Percentiles rank a stretch among this genome's conserved stretches.
These are phyloP conservation scores for Calonectria montana DNA, from an alignment of 2,329 filamentous ascomycete species.

Conservation along the genomic window DNA sequence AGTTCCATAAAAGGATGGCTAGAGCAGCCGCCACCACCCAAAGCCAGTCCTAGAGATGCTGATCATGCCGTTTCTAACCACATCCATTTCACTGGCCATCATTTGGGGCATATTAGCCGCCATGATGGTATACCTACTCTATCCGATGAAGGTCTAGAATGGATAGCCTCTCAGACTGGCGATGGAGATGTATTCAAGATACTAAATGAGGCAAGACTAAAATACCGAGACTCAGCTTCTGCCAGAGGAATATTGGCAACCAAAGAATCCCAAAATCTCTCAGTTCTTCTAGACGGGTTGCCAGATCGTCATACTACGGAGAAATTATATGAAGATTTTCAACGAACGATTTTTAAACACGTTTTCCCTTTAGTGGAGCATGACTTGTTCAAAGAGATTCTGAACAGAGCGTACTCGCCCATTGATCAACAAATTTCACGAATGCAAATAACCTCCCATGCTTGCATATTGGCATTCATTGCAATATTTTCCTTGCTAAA, in stretches of 20 bases:
- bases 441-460: not conserved
- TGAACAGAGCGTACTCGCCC: not conserved
- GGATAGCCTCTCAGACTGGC: not conserved
- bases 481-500: not conserved
- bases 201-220: not conserved
- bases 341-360: not conserved
- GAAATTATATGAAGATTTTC: not conserved
- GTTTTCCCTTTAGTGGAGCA: not conserved
- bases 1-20: not conserved
- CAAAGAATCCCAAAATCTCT: not conserved
- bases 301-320: not conserved
- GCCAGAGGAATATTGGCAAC: not conserved
- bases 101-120: not conserved
- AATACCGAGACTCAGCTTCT: not conserved
- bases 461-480: not conserved
- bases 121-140: not conserved
- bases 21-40: not conserved
- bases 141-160: not conserved
- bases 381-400: not conserved
- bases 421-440: not conserved
- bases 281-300: not conserved
- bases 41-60: not conserved
- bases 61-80: not conserved
- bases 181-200: not conserved
- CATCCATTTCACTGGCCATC: not conserved